A percentile compares a stretch with the other conserved stretches of the same genome.
Evolutionary conservation across 805 yeast genomes (phyloP).

Genomic region (Saturnispora diversa): DNA sequence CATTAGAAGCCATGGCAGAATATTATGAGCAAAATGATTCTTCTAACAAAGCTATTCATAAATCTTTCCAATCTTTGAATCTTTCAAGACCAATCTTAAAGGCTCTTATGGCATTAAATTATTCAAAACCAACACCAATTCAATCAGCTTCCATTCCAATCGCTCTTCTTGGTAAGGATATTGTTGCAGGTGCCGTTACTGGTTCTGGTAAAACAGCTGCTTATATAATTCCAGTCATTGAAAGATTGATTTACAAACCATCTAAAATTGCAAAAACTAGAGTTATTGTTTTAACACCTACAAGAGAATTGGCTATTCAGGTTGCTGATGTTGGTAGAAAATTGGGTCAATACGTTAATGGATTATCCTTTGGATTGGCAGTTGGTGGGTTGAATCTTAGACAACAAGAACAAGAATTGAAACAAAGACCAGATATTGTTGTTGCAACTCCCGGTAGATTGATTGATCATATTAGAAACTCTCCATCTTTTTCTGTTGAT

Average conservation of each 20-base stretch:
- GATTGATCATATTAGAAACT: constrained; percentile 92
- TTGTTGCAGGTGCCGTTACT: constrained; percentile 98
- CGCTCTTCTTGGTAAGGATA: constrained; percentile 87
- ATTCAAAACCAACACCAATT: constrained; percentile 85
- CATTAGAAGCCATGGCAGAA: constrained; percentile 75
- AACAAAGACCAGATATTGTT: constrained; percentile 88
- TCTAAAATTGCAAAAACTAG: constrained; percentile 79
- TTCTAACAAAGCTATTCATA: constrained; percentile 38
- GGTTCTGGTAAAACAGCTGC: constrained; percentile 99
- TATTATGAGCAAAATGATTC: constrained; percentile 58
- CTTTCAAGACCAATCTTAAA: constrained; percentile 86
- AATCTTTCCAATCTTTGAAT: constrained; percentile 65
- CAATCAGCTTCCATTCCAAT: constrained; percentile 92
- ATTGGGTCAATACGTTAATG: constrained; percentile 66
- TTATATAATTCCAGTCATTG: constrained; percentile 90
- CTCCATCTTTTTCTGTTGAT: constrained; percentile 87
- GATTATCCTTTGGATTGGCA: constrained; percentile 83
- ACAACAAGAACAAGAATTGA: constrained; percentile 91
- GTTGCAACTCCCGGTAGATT: constrained; percentile 99
- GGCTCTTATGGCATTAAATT: constrained; percentile 74
- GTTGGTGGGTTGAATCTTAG: constrained; percentile 96
- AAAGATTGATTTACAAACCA: constrained; percentile 84
- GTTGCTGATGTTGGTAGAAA: constrained; percentile 89
- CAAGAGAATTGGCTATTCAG: constrained; percentile 97
- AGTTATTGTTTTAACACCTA: constrained; percentile 87